Base-by-base conservation (phyloP, 2,329 filamentous ascomycete genomes). In the Fusarium sp. region DNA sequence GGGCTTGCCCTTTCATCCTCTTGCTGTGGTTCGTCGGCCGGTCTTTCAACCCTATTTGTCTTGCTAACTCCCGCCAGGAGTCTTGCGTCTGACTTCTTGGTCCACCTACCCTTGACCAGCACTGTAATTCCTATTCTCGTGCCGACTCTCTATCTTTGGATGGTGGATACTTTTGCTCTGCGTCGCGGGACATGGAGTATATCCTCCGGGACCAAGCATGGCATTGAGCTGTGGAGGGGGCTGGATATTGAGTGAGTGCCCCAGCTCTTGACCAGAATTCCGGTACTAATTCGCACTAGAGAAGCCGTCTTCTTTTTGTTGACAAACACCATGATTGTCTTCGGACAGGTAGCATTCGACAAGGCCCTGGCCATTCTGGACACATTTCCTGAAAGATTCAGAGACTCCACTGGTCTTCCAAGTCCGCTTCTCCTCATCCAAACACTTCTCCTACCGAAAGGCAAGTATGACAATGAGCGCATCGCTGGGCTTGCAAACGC, bases 231-330 rank as follows among this genome's bases (percentile, higher is more conserved):
- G 0, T 94, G 91, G 88, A 87, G 89, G 2, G 88, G 88, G 8
- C 81, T 95, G 33, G 93, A 95, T 60, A 85, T 94, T 22, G 93
- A 95, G 82, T 77, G 61, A 33, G 71, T 13, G 5, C n/a, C 10
- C 9, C 4, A 14, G 7, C 13, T 9, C 27, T 8, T 35, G 9
- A 2, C 4, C 7, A 1, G 2, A 11, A 1, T 14, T 4, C 0
- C n/a, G 5, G 13, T 11, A 0, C 45, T 67, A 3, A 67, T n/a
- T 24, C 1, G n/a, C 11, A 0, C 0, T 1, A 77, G 76, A 9
- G 93, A 95, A 80, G 92, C 92, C 0, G 75, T 92, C 9, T 95
- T 95, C 84, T 95, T 95, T 81, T 83, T 94, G 5, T 82, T 89
- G 5, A 94, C 92, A 2, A 95, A 95, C 79, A 84, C 84, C 1